phyloP scores from a whole-genome alignment of 169 alveolate genomes.

The Toxoplasma gondii region DNA sequence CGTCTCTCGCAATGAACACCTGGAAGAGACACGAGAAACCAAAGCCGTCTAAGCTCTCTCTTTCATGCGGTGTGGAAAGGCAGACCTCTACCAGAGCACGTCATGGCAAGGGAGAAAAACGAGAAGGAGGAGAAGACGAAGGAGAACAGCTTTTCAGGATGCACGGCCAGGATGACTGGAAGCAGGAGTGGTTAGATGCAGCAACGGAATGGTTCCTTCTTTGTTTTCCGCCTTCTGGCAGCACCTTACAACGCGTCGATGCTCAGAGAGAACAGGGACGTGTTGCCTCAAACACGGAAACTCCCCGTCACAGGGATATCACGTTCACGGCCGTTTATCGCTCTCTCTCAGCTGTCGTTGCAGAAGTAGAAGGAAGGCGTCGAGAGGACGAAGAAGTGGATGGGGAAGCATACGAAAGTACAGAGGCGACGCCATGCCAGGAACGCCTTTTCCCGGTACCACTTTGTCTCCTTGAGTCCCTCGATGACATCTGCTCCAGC shows the following conservation, averaged over 20 bases:
- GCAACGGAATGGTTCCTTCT: background rate
- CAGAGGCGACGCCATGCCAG: background rate
- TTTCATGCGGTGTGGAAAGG: no score
- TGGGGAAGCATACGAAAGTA: background rate
- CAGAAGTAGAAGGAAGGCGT: background rate
- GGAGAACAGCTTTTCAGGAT: background rate
- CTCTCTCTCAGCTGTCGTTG: background rate
- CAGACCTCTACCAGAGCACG: background rate
- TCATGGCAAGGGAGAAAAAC: background rate
- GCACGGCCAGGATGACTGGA: background rate
- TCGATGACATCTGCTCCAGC: background rate
- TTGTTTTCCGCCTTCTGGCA: background rate
- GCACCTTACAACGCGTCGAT: background rate
- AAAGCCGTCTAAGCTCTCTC: no score
- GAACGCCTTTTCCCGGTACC: background rate
- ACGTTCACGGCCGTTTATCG: background rate
- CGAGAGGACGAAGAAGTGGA: background rate
- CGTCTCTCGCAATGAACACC: background rate
- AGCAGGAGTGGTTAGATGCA: background rate
- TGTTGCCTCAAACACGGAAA: background rate
- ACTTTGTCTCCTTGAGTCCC: background rate
- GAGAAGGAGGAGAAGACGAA: background rate
- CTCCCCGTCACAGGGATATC: background rate
- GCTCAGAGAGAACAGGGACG: background rate
- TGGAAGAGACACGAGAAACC: no score